Conservation (phyloP, 495 filamentous ascomycete genomes). For the Talaromyces trachyspermus region DNA sequence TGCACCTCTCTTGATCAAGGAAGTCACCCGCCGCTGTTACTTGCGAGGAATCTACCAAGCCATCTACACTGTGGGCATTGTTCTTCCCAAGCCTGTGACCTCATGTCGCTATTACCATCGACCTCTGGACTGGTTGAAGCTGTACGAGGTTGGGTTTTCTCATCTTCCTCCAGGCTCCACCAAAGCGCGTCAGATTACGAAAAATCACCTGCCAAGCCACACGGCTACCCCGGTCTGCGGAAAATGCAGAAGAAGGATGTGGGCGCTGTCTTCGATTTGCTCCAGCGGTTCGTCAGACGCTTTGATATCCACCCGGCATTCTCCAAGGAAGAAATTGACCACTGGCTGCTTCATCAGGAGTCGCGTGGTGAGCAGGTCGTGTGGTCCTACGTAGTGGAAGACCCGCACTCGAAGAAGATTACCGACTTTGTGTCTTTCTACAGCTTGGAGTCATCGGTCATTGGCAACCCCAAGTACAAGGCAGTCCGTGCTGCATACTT, state of each 20-base stretch:
- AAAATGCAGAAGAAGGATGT: constrained; percentile 77
- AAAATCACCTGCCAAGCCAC: constrained; percentile 65
- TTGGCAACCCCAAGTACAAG: constrained; percentile 67
- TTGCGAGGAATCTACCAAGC: constrained; percentile 79
- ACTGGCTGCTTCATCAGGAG: constrained; percentile 75
- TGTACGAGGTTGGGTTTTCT: constrained; percentile 88
- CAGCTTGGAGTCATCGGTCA: constrained; percentile 84
- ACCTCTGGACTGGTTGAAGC: constrained; percentile 86
- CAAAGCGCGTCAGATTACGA: constrained; percentile 68
- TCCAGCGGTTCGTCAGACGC: constrained; percentile 68
- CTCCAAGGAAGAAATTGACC: constrained; percentile 66
- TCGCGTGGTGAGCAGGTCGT: constrained; percentile 65
- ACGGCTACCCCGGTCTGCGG: constrained; percentile 64
- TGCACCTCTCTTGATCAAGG: constrained; percentile 89
- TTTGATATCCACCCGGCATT: constrained; percentile 83
- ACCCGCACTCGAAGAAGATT: constrained; percentile 65
- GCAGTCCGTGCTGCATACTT: constrained; percentile 82
- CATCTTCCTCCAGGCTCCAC: constrained; percentile 74
- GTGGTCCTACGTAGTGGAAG: constrained; percentile 88
- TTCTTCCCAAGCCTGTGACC: constrained; percentile 82
- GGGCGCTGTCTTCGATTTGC: constrained; percentile 64
- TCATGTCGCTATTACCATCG: constrained; percentile 95
- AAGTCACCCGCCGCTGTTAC: constrained; percentile 89
- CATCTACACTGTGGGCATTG: constrained; percentile 86
- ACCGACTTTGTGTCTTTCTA: constrained; percentile 98